Percentiles rank a stretch among this genome's conserved stretches.
phyloP scores from a whole-genome alignment of 768 basidiomycete genomes.

The Ramaria sp. region DNA sequence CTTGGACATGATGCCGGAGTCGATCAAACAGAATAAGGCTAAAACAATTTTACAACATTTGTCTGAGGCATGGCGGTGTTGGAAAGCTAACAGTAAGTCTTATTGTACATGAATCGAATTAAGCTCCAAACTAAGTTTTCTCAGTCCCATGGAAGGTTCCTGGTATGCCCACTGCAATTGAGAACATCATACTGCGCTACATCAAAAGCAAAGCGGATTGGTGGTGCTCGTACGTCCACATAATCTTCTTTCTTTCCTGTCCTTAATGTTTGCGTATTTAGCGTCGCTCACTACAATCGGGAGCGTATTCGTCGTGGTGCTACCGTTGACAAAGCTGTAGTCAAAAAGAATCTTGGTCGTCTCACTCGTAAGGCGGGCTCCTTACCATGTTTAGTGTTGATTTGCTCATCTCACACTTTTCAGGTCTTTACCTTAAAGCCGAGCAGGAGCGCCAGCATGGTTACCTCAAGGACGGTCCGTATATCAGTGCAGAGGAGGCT shows the following conservation, averaged over 20 bases:
- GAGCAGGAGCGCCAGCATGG: slow-evolving; percentile 98
- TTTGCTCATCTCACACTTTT: slow-evolving; percentile 9
- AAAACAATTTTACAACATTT: slow-evolving; percentile 98
- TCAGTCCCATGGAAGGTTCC: slow-evolving; percentile 98
- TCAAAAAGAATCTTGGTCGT: slow-evolving; percentile 97
- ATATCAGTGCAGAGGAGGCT: slow-evolving; percentile 97
- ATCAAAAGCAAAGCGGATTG: slow-evolving; percentile 99
- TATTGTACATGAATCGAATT: background rate
- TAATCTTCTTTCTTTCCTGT: background rate
- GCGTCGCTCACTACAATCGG: slow-evolving; percentile 95
- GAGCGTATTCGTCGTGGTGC: slow-evolving; percentile 96
- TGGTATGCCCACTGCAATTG: slow-evolving; percentile 98
- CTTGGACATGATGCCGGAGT: slow-evolving; percentile 99
- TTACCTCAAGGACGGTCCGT: slow-evolving; percentile 98
- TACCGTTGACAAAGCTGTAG: slow-evolving; percentile 96
- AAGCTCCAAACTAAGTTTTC: slow-evolving; percentile 6
- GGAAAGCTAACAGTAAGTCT: slow-evolving; percentile 80
- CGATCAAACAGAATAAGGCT: slow-evolving; percentile 98
- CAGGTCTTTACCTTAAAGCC: slow-evolving; percentile 89
- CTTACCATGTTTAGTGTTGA: background rate
- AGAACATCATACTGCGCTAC: slow-evolving; percentile 97
- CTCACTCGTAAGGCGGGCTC: slow-evolving; percentile 59
- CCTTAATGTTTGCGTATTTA: slow-evolving; percentile 17
- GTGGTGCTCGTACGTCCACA: slow-evolving; percentile 75
- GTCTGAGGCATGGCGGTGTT: slow-evolving; percentile 97